These are phyloP conservation scores for Sarocladium kiliense DNA, from an alignment of 2,329 filamentous ascomycete genomes.

Conservation along the genomic window DNA sequence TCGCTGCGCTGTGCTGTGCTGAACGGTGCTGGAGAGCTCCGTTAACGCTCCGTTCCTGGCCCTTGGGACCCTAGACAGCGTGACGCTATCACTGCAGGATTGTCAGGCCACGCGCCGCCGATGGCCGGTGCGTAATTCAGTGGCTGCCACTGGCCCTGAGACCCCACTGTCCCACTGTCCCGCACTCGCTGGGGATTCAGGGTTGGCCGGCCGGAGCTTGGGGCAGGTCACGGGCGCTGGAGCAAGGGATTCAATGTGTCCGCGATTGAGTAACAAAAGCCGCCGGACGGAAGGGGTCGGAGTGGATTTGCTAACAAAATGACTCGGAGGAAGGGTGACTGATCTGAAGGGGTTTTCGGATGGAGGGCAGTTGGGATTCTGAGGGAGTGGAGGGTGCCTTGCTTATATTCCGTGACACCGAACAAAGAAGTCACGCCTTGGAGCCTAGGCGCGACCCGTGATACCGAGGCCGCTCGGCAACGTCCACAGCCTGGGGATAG, in stretches of 20 bases:
- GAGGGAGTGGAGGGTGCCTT: neutral
- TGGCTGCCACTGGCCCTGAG: neutral
- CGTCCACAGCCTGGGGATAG: neutral
- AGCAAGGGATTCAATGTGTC: neutral
- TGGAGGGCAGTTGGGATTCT: neutral
- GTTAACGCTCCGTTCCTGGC: neutral
- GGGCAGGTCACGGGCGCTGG: neutral
- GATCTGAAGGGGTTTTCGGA: constrained; percentile 1
- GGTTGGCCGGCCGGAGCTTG: neutral
- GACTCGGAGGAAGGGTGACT: neutral
- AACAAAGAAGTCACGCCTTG: neutral
- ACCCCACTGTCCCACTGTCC: neutral
- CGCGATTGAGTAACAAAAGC: neutral
- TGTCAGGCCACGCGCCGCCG: neutral
- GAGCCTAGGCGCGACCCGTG: neutral
- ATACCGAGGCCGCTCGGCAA: constrained; percentile 5
- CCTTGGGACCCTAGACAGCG: neutral
- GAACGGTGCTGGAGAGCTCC: neutral
- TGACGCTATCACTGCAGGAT: neutral
- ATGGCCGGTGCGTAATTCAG: constrained; percentile 5
- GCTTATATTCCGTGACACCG: neutral
- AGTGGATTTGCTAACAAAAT: neutral
- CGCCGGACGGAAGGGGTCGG: neutral
- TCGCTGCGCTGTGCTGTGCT: neutral
- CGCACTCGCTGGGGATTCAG: neutral